These are phyloP conservation scores for Paratinospora sagittata DNA, from an alignment of 164 flowering plant genomes.

Conservation along the genomic window DNA sequence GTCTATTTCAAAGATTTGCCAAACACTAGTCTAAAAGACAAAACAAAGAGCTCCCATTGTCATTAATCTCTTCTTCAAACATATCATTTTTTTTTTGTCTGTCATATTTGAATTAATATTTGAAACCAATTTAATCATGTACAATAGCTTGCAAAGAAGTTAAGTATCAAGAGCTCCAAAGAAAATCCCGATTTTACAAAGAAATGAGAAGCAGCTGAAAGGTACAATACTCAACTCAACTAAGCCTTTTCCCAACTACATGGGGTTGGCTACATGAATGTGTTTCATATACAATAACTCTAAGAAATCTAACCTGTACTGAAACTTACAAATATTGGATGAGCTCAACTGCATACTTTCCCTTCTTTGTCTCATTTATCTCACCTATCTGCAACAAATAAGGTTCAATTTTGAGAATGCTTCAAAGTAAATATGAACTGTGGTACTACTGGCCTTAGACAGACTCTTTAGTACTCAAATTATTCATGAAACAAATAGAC, in stretches of 20 bases:
- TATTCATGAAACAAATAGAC: too few relatives aligned
- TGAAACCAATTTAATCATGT: neutral
- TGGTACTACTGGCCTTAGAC: neutral
- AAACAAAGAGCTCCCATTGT: too few relatives aligned
- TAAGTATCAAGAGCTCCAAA: neutral
- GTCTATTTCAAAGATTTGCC: too few relatives aligned
- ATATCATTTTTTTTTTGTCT: neutral
- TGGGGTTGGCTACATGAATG: too few relatives aligned
- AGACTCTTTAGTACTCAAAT: neutral
- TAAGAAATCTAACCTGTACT: neutral
- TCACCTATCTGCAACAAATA: slow-evolving; percentile 67
- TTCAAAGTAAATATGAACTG: neutral
- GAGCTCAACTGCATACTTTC: slow-evolving; percentile 82
- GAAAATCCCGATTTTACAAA: neutral
- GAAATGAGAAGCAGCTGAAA: neutral
- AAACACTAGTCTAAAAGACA: too few relatives aligned
- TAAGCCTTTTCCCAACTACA: too few relatives aligned
- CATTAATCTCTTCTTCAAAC: too few relatives aligned
- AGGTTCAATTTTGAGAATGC: neutral
- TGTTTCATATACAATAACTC: too few relatives aligned
- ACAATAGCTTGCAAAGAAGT: neutral
- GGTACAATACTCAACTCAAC: too few relatives aligned
- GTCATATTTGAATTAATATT: neutral
- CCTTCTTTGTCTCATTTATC: slow-evolving; percentile 66
- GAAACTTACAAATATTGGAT: slow-evolving; percentile 44